Base-by-base conservation (phyloP, 768 basidiomycete species). In the Tylopilus plumbeoviolaceoides region DNA sequence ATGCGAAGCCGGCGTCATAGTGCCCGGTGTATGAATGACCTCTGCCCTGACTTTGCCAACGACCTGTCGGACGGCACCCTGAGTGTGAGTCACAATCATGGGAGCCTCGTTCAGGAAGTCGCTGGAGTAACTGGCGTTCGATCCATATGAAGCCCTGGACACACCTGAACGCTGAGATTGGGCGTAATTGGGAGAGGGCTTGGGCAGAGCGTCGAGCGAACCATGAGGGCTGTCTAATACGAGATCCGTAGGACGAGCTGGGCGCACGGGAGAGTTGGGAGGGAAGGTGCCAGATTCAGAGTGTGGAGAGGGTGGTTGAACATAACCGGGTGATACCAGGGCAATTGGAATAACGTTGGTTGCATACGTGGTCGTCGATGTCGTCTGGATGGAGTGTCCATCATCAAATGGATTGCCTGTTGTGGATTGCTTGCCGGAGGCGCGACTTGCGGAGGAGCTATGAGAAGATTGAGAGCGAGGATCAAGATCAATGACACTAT, bases 311-410 rank as follows among this genome's bases (percentile, higher is more conserved):
- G 73, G 31, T 56, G 67, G 44, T 4, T 56, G 57, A 20, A 69
- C 66, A 11, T 78, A 76, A 20, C 81, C 81, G 17, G 86, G 81
- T 21, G 85, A 71, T 33, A 91, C 85, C 40, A 91, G 76, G 12
- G 89, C 89, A 54, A 92, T 91, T 55, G 89, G 89, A 53, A 92
- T 92, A 58, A 91, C 89, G 59, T 92, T 92, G 21, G 90, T 88
- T 40, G 81, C 81, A 63, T 88, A 85, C 14, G 89, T 85, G 41
- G 81, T 78, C n/a, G 84, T 82, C 10, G 79, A 78, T 1, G 75
- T 73, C 27, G 90, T 92, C 69, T 89, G 87, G 54, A 92, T 92
- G 36, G 89, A 91, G 44, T 86, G 81, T 25, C 69, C 72, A 61
- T 92, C 89, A 40, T 81, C 80, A 69, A 91, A 92, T 21, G 89